Evolutionary conservation across 1,139 yeast species (phyloP), one percentile per base, ranked within the genome.

Genomic region (Yamadazyma oceani): DNA sequence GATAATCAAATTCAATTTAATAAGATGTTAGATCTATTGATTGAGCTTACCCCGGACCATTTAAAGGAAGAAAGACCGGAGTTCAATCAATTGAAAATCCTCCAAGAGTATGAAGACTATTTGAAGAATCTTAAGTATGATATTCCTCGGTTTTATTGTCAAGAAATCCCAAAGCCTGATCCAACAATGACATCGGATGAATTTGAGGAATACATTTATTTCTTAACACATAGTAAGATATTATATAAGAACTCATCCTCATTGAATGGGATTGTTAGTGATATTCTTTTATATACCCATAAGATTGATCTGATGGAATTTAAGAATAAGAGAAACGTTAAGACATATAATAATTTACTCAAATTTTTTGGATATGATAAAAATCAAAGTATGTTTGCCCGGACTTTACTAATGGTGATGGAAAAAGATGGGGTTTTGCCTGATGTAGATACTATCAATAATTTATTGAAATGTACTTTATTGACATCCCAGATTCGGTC

Each of bases 331-430:
- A 49, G 76, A 27, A 62, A 68, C 11, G 64, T 58, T 2, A 58
- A 63, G 12, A 66, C 76, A 0, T 72, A 60, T 46, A 72, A 71
- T 47, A 59, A 61, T 39, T 54, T 72, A 25, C 70, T 72, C 38
- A 58, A 67, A 35, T 72, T 55, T 48, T 72, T 69, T 50, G 78
- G 76, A 4, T 58, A 43, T 41, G 64, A 58, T 38, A 69, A 71
- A 46, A 61, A 68, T 45, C 76, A 71, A 49, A 65, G 65, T 35
- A 54, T 66, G 17, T 70, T 71, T 52, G 72, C 75, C 3, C 46
- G 75, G 22, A 70, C 67, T 41, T 43, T 71, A 13, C 49, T 70
- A 10, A 48, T 71, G 27, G 71, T 66, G 27, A 69, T 71, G 75
- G 58, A 62, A 27, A 58, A 64, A 39, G 76, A 71, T 38, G 73